phyloP scores from a whole-genome alignment of 805 yeast species.

The Candida peoriensis region DNA sequence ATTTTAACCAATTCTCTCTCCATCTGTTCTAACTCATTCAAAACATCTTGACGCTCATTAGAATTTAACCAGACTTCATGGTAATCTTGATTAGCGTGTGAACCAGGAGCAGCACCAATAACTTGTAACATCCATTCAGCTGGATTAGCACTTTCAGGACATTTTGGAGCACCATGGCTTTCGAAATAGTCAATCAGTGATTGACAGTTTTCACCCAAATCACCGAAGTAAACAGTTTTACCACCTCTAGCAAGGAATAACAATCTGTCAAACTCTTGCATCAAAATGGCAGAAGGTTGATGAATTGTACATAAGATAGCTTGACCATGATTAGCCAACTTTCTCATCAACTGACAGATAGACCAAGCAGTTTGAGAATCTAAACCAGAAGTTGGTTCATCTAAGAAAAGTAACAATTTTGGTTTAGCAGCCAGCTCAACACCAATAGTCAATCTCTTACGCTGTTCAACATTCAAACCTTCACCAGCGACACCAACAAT shows the following conservation, averaged over 20 bases:
- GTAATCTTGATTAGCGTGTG: conserved; percentile 67
- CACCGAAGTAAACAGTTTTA: conserved; percentile 71
- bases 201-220: conserved; percentile 54
- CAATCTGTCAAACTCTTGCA: conserved; percentile 74
- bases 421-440: conserved; percentile 67
- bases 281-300: conserved; percentile 78
- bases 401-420: conserved; percentile 51
- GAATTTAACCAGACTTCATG: conserved; percentile 76
- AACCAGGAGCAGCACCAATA: conserved; percentile 80
- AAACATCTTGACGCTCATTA: conserved; percentile 51
- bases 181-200: conserved; percentile 65
- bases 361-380: conserved; percentile 70
- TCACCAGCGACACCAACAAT: conserved; percentile 71
- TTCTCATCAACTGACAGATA: conserved; percentile 54
- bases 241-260: conserved; percentile 69
- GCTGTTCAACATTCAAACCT: conserved; percentile 60
- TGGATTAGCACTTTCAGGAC: conserved; percentile 71
- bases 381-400: conserved; percentile 67
- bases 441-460: conserved; percentile 63
- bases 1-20: conserved; percentile 47
- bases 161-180: conserved; percentile 54
- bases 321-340: conserved; percentile 55
- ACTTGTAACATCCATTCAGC: conserved; percentile 92
- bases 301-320: conserved; percentile 73
- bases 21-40: conserved; percentile 58